These are phyloP conservation scores for Iris pallida DNA, from an alignment of 116 monocot species.

Conservation along the genomic window DNA sequence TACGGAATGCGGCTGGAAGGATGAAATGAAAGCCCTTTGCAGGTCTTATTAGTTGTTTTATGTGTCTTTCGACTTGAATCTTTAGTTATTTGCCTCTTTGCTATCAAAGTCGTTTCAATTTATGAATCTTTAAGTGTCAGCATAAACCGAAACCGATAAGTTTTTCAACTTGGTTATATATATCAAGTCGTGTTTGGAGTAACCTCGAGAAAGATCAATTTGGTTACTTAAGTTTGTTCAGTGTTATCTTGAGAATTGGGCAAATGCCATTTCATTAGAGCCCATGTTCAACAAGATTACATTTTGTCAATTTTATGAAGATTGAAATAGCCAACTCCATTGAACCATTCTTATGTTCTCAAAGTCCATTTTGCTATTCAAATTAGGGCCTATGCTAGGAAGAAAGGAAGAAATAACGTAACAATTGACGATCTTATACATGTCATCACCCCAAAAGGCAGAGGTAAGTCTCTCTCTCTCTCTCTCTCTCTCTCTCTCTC, in stretches of 20 bases:
- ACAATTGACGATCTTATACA: constrained; percentile 94
- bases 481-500: neutral
- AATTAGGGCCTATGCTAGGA: constrained; percentile 64
- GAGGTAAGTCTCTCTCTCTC: constrained; percentile 43
- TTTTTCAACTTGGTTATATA: too few species aligned
- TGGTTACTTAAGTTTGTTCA: too few species aligned
- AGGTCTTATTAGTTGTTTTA: constrained; percentile 32
- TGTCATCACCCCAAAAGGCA: constrained; percentile 86
- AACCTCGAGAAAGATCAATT: too few species aligned
- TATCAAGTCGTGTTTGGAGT: too few species aligned
- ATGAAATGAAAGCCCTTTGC: constrained; percentile 95
- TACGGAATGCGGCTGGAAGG: constrained; percentile 91
- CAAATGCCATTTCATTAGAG: too few species aligned
- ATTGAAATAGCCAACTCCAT: too few species aligned
- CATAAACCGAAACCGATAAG: too few species aligned
- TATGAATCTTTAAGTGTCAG: neutral
- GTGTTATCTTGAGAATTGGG: too few species aligned
- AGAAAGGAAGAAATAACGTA: constrained; percentile 97
- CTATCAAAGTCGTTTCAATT: neutral
- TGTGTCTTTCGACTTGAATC: neutral
- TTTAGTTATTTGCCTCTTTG: neutral
- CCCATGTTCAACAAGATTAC: too few species aligned
- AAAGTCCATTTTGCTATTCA: too few species aligned
- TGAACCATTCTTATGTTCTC: too few species aligned
- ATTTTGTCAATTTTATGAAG: too few species aligned